Conservation (phyloP, 2,329 filamentous ascomycete species). For the Colletotrichum sojae region DNA sequence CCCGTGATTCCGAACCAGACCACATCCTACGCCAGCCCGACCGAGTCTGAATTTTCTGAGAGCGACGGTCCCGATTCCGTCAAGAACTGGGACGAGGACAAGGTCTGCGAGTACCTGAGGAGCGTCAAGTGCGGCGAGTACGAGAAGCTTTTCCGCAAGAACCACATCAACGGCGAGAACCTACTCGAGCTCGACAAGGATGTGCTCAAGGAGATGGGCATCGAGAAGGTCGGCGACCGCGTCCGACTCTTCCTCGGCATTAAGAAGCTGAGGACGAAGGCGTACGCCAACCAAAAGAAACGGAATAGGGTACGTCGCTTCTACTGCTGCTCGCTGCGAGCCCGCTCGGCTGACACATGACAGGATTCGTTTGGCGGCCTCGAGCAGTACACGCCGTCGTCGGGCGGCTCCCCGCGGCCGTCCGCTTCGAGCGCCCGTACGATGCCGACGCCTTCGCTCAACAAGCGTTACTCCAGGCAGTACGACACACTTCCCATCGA, state of each 20-base stretch:
- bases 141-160: conserved; percentile 88
- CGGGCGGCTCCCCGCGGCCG: conserved; percentile 73
- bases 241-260: conserved; percentile 91
- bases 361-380: conserved; percentile 89
- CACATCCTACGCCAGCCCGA: conserved; percentile 82
- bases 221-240: conserved; percentile 97
- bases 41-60: conserved; percentile 93
- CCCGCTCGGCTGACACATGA: conserved; percentile 5
- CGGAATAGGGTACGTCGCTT: conserved; percentile 80
- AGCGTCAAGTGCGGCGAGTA: conserved; percentile 96
- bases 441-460: conserved; percentile 58
- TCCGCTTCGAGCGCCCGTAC: conserved; percentile 64
- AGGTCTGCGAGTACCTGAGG: conserved; percentile 90
- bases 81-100: conserved; percentile 91
- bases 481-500: conserved; percentile 64
- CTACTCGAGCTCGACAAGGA: conserved; percentile 97
- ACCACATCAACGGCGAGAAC: conserved; percentile 98
- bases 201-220: conserved; percentile 96
- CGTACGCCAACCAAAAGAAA: conserved; percentile 83
- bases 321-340: neutral
- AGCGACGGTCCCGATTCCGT: conserved; percentile 81
- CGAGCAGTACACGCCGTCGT: conserved; percentile 75
- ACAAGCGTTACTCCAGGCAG: conserved; percentile 76
- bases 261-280: conserved; percentile 84
- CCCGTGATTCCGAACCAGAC: conserved; percentile 63